Base-by-base conservation (phyloP, 495 filamentous ascomycete species). In the Tuber brumale region DNA sequence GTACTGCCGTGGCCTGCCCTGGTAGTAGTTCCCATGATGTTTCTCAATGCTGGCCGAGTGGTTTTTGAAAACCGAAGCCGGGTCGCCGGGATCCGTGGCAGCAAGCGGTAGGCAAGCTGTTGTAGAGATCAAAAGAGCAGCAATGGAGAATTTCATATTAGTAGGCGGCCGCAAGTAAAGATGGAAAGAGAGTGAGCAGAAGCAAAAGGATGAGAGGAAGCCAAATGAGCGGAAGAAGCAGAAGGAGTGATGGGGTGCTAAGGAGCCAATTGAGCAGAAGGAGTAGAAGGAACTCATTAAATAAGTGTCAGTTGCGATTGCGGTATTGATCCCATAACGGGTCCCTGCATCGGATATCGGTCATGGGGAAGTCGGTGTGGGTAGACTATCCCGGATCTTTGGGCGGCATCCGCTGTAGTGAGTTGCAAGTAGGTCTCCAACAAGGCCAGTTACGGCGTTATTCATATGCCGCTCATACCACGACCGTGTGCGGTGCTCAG, bases 11-110 rank as follows among this genome's bases (percentile, higher is more conserved):
- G 76, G 72, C 12, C 72, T 73, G 5, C 69, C 46, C 0, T 69
- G 76, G 48, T 71, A 69, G 48, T 77, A 77, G 69, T 74, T 43
- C 6, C 72, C 72, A n/a, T 31, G 72, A 42, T 77, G 46, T 42
- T 71, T 74, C 21, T 70, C 19, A 14, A 73, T 74, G 31, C 72
- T 57, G 18, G 76, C 72, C 16, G 76, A 72, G 51, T 74, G 76
- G 14, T 51, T 37, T 3, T 74, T 69, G 39, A 74, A 70, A 41
- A n/a, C 69, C 16, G 46, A 48, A 18, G 16, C 16, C 21, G 46
- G 6, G 6, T 48, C 16, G 46, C 3, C 0, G 23, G 19, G 23
- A 1, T 23, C 21, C 6, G 19, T 48, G 19, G 19, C 46, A 48
- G 21, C 46, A 21, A 48, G 46, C 19, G 46, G 23, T 12, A 48